A percentile compares a stretch with the other conserved stretches of the same genome.
Conservation (phyloP, 306 rosid species). For the Boehmeria nivea region DNA sequence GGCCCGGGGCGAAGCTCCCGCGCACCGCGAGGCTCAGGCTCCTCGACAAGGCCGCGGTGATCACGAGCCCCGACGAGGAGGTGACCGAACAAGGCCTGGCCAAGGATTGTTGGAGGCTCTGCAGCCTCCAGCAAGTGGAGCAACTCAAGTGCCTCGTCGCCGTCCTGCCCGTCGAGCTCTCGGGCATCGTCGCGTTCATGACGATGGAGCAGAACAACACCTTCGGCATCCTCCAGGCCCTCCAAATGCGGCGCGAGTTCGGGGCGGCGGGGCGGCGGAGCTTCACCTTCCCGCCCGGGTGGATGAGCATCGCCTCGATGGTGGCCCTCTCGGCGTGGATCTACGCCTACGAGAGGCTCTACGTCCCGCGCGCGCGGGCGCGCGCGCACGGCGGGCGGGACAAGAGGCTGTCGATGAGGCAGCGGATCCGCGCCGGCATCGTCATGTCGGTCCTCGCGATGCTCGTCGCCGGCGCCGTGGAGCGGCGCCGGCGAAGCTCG, state of each 20-base stretch:
- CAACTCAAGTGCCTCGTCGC: conserved; percentile 58
- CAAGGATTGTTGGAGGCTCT: conserved; percentile 55
- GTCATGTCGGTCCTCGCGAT: conserved; percentile 55
- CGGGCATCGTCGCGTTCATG: conserved; percentile 57
- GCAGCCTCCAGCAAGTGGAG: conserved; percentile 75
- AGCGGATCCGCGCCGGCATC: conserved; percentile 59
- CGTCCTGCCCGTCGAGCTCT: conserved; percentile 57
- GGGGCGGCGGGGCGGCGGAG: conserved; percentile 34
- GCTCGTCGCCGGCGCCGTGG: conserved; percentile 57
- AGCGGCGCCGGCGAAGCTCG: conserved; percentile 41
- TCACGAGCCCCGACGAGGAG: conserved; percentile 45
- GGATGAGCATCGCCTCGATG: conserved; percentile 55
- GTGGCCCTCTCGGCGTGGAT: conserved; percentile 76
- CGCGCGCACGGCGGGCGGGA: conserved; percentile 4
- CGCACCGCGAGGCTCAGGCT: conserved; percentile 49
- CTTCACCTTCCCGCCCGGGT: conserved; percentile 68
- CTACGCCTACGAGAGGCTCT: conserved; percentile 47
- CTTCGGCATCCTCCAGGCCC: conserved; percentile 63
- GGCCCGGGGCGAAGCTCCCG: conserved; percentile 15
- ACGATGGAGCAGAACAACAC: conserved; percentile 58
- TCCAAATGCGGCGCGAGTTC: conserved; percentile 49
- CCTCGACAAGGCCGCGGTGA: conserved; percentile 62
- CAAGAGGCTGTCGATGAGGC: conserved; percentile 35
- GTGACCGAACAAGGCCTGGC: conserved; percentile 36
- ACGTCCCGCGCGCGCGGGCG: conserved; percentile 28